Percentiles rank a stretch among this genome's conserved stretches.
phyloP scores from a whole-genome alignment of 2,329 filamentous ascomycete species.

The Fusarium drepaniforme region DNA sequence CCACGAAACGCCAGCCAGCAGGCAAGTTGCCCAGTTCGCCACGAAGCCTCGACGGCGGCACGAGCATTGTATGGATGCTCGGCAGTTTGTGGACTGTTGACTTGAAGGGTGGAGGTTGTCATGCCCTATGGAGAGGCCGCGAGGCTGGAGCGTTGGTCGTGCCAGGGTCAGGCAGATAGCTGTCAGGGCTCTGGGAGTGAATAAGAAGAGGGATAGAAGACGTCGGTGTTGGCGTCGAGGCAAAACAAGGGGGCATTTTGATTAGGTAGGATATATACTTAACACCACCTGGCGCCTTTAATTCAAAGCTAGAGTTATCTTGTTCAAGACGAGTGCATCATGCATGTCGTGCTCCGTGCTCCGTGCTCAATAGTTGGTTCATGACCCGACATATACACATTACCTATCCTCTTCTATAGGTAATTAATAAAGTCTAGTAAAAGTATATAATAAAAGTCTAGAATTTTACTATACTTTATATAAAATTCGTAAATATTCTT shows the following conservation, averaged over 20 bases:
- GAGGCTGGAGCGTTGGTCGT: conserved; percentile 6
- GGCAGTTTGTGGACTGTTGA: conserved; percentile 26
- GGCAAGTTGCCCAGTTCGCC: conserved; percentile 21
- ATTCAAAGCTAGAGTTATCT: conserved; percentile 36
- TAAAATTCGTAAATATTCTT: not conserved
- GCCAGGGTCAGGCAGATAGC: conserved; percentile 9
- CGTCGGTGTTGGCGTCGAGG: conserved; percentile 29
- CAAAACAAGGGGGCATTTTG: conserved; percentile 36
- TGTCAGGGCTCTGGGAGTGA: conserved; percentile 6
- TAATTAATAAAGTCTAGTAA: too few relatives aligned
- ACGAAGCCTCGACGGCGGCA: conserved; percentile 16
- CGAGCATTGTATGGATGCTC: conserved; percentile 21
- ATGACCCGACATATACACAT: not conserved
- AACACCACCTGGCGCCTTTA: conserved; percentile 31
- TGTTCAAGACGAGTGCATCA: not conserved
- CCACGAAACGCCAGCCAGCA: conserved; percentile 22
- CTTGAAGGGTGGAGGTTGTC: conserved; percentile 15
- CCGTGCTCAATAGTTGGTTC: not conserved
- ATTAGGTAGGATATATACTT: conserved; percentile 39
- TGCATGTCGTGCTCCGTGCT: not conserved
- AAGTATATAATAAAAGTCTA: too few relatives aligned
- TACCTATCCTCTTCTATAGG: too few relatives aligned
- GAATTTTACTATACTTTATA: too few relatives aligned
- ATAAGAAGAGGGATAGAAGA: conserved; percentile 29
- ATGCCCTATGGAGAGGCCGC: conserved; percentile 2